Conservation (phyloP, 495 filamentous ascomycete genomes). For the Xylaria scruposa region DNA sequence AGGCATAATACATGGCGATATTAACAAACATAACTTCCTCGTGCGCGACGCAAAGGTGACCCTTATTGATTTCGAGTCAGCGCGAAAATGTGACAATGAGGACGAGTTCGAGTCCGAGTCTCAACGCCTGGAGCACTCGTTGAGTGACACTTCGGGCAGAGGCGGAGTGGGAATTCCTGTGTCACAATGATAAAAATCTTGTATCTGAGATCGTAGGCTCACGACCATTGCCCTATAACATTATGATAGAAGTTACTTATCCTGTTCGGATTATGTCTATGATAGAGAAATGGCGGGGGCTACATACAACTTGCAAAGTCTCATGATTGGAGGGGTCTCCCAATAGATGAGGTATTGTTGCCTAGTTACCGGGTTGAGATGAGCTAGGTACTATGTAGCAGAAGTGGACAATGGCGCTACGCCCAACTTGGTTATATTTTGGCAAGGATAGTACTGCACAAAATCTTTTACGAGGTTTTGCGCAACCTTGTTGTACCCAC, state of each 20-base stretch:
- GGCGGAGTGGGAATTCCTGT: background rate
- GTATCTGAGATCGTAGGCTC: background rate
- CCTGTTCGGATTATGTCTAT: no score
- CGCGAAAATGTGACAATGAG: background rate
- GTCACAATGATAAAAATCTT: no score
- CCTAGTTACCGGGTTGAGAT: background rate
- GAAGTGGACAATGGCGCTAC: no score
- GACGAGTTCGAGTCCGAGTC: background rate
- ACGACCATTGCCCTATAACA: background rate
- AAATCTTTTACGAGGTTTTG: no score
- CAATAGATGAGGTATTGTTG: background rate
- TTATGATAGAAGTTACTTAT: no score
- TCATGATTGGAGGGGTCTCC: no score
- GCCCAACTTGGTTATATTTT: background rate
- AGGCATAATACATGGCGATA: conserved; percentile 52
- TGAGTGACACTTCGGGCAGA: background rate
- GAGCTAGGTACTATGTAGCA: no score
- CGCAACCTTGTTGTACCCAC: no score
- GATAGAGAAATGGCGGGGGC: no score
- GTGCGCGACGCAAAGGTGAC: conserved; percentile 36
- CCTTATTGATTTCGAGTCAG: conserved; percentile 48
- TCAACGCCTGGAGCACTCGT: background rate
- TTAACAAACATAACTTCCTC: conserved; percentile 56
- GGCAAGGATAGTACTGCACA: background rate
- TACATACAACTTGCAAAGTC: no score